phyloP scores from a whole-genome alignment of 139 green algal species.

The Coccomyxa sp. region DNA sequence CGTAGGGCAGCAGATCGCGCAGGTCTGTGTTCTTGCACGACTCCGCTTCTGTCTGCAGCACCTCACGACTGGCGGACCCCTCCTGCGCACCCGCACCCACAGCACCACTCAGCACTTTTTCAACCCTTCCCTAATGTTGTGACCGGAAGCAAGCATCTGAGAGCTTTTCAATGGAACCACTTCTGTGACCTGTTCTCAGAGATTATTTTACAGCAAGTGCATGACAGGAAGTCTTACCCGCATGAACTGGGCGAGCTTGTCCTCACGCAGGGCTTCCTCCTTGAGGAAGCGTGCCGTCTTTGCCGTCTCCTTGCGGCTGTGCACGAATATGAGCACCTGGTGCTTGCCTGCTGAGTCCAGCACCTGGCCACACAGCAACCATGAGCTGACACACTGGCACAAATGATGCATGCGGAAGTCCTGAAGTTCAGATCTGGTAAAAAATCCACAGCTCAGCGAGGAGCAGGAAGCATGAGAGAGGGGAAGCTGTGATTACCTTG shows the following conservation, averaged over 20 bases:
- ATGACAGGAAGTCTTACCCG: conserved; percentile 46
- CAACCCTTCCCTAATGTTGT: not conserved
- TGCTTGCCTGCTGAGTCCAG: conserved; percentile 87
- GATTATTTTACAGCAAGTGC: not conserved
- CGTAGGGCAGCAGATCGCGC: conserved; percentile 89
- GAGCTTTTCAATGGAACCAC: not conserved
- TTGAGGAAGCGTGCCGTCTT: conserved; percentile 94
- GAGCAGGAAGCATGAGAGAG: not conserved
- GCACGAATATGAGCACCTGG: conserved; percentile 96
- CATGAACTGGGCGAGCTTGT: conserved; percentile 75
- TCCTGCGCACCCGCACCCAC: conserved; percentile 26
- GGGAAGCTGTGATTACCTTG: conserved; percentile 57
- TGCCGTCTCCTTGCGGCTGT: conserved; percentile 96
- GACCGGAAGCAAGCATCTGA: not conserved
- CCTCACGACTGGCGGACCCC: conserved; percentile 78
- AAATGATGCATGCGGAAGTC: not conserved
- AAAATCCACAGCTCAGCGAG: not conserved
- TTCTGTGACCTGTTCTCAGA: not conserved
- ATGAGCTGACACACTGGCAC: not conserved
- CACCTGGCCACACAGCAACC: conserved; percentile 32
- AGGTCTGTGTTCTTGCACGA: conserved; percentile 78
- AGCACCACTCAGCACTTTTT: not conserved
- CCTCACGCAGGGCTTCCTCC: conserved; percentile 71
- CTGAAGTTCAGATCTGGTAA: not conserved
- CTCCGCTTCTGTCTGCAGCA: conserved; percentile 88